Conservation (phyloP, 1,284 basidiomycete genomes). For the Leccinum fallax region DNA sequence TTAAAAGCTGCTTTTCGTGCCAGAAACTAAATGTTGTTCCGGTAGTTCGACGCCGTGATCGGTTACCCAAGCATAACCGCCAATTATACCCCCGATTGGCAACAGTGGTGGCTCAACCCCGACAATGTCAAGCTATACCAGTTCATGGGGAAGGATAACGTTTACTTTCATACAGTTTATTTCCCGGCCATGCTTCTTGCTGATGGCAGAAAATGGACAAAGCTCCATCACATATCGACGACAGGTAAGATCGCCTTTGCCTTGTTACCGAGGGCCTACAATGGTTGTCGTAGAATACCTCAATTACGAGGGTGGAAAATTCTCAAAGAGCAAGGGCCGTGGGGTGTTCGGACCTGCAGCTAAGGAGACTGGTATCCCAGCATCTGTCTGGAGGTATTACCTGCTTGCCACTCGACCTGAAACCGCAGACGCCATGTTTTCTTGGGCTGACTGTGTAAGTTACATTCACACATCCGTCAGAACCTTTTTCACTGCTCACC, state of each 20-base stretch:
- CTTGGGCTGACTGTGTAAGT: constrained; percentile 90
- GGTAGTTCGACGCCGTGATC: constrained; percentile 94
- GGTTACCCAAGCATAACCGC: constrained; percentile 99
- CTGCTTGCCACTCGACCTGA: constrained; percentile 93
- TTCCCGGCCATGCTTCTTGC: constrained; percentile 92
- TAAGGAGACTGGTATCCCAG: constrained; percentile 88
- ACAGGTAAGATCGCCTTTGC: constrained; percentile 62
- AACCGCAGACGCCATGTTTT: constrained; percentile 94
- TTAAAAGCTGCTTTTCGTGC: not conserved
- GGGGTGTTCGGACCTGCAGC: constrained; percentile 98
- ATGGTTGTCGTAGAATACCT: constrained; percentile 76
- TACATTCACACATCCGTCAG: not conserved
- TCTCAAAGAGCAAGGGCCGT: constrained; percentile 96
- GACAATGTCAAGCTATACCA: constrained; percentile 93
- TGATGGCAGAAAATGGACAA: constrained; percentile 93
- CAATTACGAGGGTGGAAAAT: constrained; percentile 99
- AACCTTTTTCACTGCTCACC: not conserved
- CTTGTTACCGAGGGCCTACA: not conserved
- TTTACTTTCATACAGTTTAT: constrained; percentile 98
- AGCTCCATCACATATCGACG: constrained; percentile 91
- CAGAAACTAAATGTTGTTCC: constrained; percentile 12
- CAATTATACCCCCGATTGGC: constrained; percentile 94
- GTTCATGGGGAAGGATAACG: constrained; percentile 99
- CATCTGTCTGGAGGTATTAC: constrained; percentile 98
- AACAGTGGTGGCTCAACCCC: constrained; percentile 97